Base-by-base conservation (phyloP, 768 basidiomycete genomes). In the Myochromella boudieri region DNA sequence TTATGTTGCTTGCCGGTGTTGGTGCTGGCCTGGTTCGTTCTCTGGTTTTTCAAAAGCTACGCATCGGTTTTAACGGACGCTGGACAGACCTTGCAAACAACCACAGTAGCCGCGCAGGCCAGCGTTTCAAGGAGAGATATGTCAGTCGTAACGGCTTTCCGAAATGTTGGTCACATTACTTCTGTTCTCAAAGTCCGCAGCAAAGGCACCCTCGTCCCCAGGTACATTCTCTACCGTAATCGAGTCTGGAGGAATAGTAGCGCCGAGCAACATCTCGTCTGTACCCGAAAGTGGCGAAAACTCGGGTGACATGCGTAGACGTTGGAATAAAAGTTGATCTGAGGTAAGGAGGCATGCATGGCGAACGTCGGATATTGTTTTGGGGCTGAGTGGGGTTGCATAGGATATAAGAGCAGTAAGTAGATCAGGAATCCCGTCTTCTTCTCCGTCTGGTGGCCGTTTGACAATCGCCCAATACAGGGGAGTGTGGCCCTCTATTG, bases 391-490 rank as follows among this genome's bases (percentile, higher is more conserved):
- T 0, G 77, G 77, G 0, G 72, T 67, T 0, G 85, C 78, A 40
- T 78, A 70, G 4, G 71, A 69, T 37, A 88, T 67, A 17, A 88
- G 64, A 0, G 66, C 59, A 8, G 75, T 73, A 15, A 80, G 62
- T 3, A 86, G 60, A 51, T 77, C 75, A 1, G 68, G 67, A 9
- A 66, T 58, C 10, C 46, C 58, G 14, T 65, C 64, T n/a, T 62
- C 59, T 18, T 68, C 62, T 1, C 60, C 60, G 26, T 76, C 72
- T 5, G 69, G 59, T 0, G 73, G 72, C 2, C 74, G 76, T 46
- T 84, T 85, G 18, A 88, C 65, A 52, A 88, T 79, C 0, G 80
- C 81, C 87, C 87, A 89, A 58, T 88, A 88, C 2, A 89, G 53
- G 0, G 84, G 81, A 0, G 81, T 80, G 55, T 82, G 84, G 0